phyloP scores from a whole-genome alignment of 768 basidiomycete species.

The Lentinula sp. region DNA sequence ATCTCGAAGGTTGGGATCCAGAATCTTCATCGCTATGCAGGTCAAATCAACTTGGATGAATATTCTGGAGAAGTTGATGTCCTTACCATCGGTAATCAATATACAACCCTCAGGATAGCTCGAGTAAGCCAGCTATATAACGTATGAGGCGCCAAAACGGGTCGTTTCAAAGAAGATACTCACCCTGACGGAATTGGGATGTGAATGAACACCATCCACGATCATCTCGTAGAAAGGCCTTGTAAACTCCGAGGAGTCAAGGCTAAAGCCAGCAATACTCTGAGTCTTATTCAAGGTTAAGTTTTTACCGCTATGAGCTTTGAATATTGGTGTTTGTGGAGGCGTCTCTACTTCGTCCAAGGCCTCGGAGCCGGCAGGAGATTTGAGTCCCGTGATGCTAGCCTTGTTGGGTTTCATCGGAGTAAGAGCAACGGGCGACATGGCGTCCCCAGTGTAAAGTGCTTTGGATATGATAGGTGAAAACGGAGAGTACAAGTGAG shows the following conservation, averaged over 20 bases:
- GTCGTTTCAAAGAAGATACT: conserved; percentile 16
- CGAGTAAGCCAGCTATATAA: conserved; percentile 67
- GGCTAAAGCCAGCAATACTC: conserved; percentile 28
- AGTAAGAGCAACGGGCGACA: conserved; percentile 10
- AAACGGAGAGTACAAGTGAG: conserved; percentile 42
- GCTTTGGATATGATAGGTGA: conserved; percentile 22
- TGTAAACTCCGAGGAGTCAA: conserved; percentile 43
- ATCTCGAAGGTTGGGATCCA: conserved; percentile 80
- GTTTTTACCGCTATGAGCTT: conserved; percentile 13
- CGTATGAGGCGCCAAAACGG: background rate
- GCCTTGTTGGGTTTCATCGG: background rate
- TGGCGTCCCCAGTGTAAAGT: conserved; percentile 8
- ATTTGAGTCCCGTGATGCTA: background rate
- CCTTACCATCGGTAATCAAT: conserved; percentile 81
- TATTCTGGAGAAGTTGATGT: background rate
- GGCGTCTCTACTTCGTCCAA: conserved; percentile 55
- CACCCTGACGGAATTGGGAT: conserved; percentile 86
- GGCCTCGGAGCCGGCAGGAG: conserved; percentile 44
- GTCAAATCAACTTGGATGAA: background rate
- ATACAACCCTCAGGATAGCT: conserved; percentile 82
- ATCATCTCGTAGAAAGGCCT: conserved; percentile 87
- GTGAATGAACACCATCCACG: conserved; percentile 87
- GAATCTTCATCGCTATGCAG: conserved; percentile 61
- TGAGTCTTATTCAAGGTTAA: conserved; percentile 13
- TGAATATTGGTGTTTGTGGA: conserved; percentile 39